phyloP scores from a whole-genome alignment of 129 eudicot species.

The Heracleum sosnowskyi region DNA sequence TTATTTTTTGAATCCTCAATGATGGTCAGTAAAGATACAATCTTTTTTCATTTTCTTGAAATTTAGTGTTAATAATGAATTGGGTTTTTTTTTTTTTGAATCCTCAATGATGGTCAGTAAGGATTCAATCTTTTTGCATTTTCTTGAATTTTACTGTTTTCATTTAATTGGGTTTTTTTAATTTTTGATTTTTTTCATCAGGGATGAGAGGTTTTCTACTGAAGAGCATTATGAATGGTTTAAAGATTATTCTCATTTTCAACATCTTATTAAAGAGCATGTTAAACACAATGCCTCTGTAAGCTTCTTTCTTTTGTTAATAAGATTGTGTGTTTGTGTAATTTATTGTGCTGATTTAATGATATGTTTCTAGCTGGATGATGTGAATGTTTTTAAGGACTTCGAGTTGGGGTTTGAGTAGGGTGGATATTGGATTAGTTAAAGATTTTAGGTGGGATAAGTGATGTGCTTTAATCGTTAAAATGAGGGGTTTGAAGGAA shows the following conservation, averaged over 20 bases:
- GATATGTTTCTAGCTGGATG: neutral
- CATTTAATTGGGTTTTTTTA: neutral
- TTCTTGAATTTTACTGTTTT: too few species aligned
- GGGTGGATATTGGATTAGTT: neutral
- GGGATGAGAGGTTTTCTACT: slow-evolving; percentile 70
- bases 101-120: too few species aligned
- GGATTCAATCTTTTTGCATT: too few species aligned
- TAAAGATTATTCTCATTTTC: slow-evolving; percentile 90
- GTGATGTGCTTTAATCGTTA: neutral
- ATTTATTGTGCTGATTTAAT: neutral
- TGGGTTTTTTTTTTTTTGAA: too few species aligned
- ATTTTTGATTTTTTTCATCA: slow-evolving; percentile 19
- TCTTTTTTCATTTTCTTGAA: neutral
- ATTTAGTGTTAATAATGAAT: neutral
- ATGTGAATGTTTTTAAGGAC: too few species aligned
- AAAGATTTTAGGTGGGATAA: neutral
- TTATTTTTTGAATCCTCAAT: too few species aligned
- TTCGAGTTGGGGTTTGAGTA: neutral
- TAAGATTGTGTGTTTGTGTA: neutral
- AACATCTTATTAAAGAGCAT: slow-evolving; percentile 63
- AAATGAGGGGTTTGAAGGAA: neutral
- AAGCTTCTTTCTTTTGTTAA: neutral
- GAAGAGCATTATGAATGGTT: slow-evolving; percentile 99
- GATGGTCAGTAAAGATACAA: slow-evolving; percentile 10
- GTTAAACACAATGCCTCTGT: slow-evolving; percentile 52